Base-by-base conservation (phyloP, 2,329 filamentous ascomycete genomes). In the Elsinoe arachidis region DNA sequence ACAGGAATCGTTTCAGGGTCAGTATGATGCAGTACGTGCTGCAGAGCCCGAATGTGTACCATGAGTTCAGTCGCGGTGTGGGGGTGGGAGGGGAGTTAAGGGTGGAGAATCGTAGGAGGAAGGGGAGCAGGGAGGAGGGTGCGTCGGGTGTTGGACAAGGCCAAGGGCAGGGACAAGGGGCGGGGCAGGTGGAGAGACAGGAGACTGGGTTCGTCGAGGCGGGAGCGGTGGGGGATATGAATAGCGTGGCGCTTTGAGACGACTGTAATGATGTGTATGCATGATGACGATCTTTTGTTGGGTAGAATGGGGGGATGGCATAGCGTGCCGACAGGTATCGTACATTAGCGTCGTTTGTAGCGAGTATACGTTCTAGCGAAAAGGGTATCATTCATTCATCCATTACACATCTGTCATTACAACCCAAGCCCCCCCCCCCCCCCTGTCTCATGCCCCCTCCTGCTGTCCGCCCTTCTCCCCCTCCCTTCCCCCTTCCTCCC, bases 1-100 rank as follows among this genome's bases (percentile, higher is more conserved):
- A 99, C 71, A 95, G 96, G 72, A 91, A 88, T 64, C 84, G 93
- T 5, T 99, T 99, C 76, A 78, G 93, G 63, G 92, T 96, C 73
- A 91, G 91, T 11, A 99, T 99, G 93, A 89, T 90, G 65, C 84
- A 90, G 80, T 89, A 89, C 65, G 88, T 89, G 57, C 74, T 90
- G 23, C 84, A 88, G 69, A 82, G 85, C 10, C 86, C 86, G 4
- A 87, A 87, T 65, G 87, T 84, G 69, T 90, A 86, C 86, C 85
- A 88, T 68, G 79, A 86, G 61, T 89, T 88, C 70, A 68, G 72
- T 58, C 66, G 44, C 4, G 15, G 49, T 26, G 12, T 47, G 30
- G 49, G 58, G 14, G 46, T 44, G 19, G 30, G 51, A 44, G 35
- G 41, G 35, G 44, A 44, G 33, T 26, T 46, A 54, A 39, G 35